These are phyloP conservation scores for Cicer judaicum DNA, from an alignment of 306 rosid genomes.

Conservation along the genomic window DNA sequence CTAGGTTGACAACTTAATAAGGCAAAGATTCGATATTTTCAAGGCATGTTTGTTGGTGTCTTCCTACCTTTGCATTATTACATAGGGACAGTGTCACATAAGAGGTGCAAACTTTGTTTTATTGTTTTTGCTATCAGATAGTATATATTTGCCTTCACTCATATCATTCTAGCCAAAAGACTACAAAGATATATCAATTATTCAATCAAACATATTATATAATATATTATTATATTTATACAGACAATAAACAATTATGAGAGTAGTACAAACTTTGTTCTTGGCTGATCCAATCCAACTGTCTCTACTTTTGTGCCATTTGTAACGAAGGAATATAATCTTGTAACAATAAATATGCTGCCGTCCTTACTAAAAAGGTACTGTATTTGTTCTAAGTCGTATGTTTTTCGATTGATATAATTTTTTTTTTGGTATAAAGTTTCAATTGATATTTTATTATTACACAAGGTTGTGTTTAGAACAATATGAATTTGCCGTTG, in stretches of 20 bases:
- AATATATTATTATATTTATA: background rate
- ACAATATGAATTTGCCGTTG: conserved; percentile 2
- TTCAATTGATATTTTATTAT: background rate
- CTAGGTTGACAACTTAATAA: conserved; percentile 24
- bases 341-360: conserved; percentile 35
- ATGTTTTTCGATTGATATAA: background rate
- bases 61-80: conserved; percentile 44
- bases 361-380: conserved; percentile 40
- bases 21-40: conserved; percentile 41
- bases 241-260: conserved; percentile 5
- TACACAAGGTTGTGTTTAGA: background rate
- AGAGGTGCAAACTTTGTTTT: background rate
- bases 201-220: conserved; percentile 8
- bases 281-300: conserved; percentile 15
- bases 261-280: conserved; percentile 1
- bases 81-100: conserved; percentile 42
- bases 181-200: conserved; percentile 28
- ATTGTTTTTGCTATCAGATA: background rate
- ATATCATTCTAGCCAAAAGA: conserved; percentile 25
- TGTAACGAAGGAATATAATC: conserved; percentile 25
- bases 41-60: conserved; percentile 36
- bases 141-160: conserved; percentile 9
- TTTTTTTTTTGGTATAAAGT: background rate
- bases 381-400: background rate
- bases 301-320: conserved; percentile 40